phyloP scores from a whole-genome alignment of 2,329 filamentous ascomycete species.

The Colletotrichum musae region DNA sequence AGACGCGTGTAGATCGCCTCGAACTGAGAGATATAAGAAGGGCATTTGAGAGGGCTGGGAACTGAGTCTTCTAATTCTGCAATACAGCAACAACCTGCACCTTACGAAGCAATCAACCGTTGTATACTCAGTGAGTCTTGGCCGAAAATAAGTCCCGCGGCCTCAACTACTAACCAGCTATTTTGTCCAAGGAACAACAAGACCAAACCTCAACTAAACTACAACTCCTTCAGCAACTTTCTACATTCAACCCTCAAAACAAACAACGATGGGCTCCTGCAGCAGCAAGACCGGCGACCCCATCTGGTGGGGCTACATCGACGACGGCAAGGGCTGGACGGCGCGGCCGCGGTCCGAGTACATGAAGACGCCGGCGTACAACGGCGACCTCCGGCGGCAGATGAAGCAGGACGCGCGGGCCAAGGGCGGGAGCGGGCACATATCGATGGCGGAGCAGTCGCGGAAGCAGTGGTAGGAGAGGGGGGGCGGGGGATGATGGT shows the following conservation, averaged over 20 bases:
- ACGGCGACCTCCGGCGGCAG: constrained; percentile 19
- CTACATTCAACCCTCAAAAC: neutral
- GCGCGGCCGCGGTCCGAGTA: constrained; percentile 37
- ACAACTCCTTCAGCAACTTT: neutral
- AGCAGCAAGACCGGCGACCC: constrained; percentile 14
- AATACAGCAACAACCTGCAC: too few species aligned
- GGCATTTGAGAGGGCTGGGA: too few species aligned
- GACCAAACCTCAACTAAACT: neutral
- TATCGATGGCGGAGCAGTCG: constrained; percentile 14
- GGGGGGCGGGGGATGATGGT: neutral
- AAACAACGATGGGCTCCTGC: constrained; percentile 1
- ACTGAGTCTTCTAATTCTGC: too few species aligned
- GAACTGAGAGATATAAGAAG: too few species aligned
- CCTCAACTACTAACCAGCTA: too few species aligned
- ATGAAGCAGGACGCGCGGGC: constrained; percentile 1
- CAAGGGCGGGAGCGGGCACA: neutral
- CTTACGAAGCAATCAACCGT: too few species aligned
- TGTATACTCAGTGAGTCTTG: too few species aligned
- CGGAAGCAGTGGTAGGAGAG: constrained; percentile 8
- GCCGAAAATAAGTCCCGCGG: accelerated
- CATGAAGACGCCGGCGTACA: constrained; percentile 37
- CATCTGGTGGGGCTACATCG: constrained; percentile 37
- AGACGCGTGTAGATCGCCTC: too few species aligned
- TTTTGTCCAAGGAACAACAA: neutral
- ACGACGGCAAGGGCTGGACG: constrained; percentile 39